Base-by-base conservation (phyloP, 2,329 filamentous ascomycete genomes). In the Aspergillus felis region DNA sequence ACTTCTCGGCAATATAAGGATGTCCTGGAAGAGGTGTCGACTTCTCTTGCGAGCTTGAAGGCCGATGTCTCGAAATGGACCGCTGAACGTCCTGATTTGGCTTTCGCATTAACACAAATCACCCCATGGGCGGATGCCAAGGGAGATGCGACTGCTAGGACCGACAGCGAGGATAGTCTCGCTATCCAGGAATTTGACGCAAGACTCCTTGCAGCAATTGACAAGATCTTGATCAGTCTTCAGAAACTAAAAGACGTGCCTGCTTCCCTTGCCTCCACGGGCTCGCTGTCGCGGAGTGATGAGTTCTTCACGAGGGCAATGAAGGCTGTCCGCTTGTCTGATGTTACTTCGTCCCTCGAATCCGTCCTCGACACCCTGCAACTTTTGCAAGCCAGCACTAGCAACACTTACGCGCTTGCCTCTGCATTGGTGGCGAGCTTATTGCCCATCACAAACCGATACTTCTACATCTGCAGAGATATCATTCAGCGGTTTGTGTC, bases 161-260 rank as follows among this genome's bases (percentile, higher is more conserved):
- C 47, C 12, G 50, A 55, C 9, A 48, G 65, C 53, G 52, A 60
- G 42, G 50, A 65, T 64, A 54, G 53, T 22, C 28, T 74, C 28
- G 63, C 66, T 51, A 58, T 79, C 24, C 67, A 80, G 20, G 69
- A 74, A 0, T 82, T 92, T 48, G 83, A 86, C 46, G 74, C 81
- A 14, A 77, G 81, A 3, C 73, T 91, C 1, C 83, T 90, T 41
- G 82, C 75, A 1, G 78, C 89, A n/a, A 84, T 88, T 50, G 90
- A 96, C 72, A 84, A 85, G 51, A 83, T 93, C 28, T 84, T 97
- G 1, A 88, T 93, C 38, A 87, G 89, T 1, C 81, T 96, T 50
- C 91, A 97, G 71, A 85, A 87, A 2, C 76, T 85, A 8, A 73
- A 78, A 10, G 77, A 78, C 3, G 75, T 87, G 1, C 86, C 88